Conservation (phyloP, 305 asterid genomes). For the Solanum hybrid region DNA sequence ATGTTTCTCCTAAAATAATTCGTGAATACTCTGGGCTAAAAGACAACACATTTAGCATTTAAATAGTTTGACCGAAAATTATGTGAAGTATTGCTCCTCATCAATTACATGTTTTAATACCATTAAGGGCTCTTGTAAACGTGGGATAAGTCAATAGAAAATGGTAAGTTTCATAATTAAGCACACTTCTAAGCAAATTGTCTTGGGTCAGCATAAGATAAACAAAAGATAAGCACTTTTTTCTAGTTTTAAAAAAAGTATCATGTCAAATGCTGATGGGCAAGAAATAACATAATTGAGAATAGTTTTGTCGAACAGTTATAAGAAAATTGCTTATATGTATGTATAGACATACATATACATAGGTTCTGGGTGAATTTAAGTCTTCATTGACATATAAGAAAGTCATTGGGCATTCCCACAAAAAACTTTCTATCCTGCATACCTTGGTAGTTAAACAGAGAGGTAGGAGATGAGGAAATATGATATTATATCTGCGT, state of each 20-base stretch:
- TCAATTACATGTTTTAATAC: background rate
- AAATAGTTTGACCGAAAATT: background rate
- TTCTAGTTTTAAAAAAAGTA: background rate
- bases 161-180: background rate
- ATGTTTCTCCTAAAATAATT: background rate
- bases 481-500: background rate
- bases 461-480: background rate
- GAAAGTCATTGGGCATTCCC: background rate
- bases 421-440: background rate
- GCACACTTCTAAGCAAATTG: background rate
- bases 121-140: background rate
- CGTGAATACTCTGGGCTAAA: background rate
- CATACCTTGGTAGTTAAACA: background rate
- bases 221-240: background rate
- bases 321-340: background rate
- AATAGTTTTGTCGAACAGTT: background rate
- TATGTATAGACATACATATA: background rate
- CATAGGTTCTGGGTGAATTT: background rate
- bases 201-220: background rate
- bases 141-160: background rate
- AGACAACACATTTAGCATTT: background rate
- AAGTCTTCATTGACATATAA: background rate
- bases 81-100: background rate
- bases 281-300: background rate
- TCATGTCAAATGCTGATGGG: background rate